These are phyloP conservation scores for Elsinoe batatas DNA, from an alignment of 2,329 filamentous ascomycete species.

Conservation along the genomic window DNA sequence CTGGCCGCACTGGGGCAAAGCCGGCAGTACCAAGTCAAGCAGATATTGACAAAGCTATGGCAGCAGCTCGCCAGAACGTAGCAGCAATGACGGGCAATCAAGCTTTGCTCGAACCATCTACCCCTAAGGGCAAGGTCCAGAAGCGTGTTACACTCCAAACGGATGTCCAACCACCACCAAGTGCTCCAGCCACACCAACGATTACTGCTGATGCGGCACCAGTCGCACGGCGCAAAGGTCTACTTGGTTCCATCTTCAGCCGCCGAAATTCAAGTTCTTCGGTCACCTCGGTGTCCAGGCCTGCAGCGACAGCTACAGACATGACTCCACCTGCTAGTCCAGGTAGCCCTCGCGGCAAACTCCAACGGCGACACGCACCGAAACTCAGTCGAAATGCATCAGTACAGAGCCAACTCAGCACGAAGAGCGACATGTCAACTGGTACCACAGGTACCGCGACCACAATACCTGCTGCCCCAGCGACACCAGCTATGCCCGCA, in stretches of 20 bases:
- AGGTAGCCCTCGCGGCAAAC: conserved; percentile 27
- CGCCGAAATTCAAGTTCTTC: conserved; percentile 23
- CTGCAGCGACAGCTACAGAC: conserved; percentile 14
- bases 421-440: neutral
- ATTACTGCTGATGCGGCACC: conserved; percentile 1
- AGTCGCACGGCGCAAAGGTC: conserved; percentile 21
- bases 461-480: too few species aligned
- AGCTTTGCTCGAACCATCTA: conserved; percentile 14
- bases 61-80: conserved; percentile 24
- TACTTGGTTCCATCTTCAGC: conserved; percentile 29
- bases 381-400: conserved; percentile 17
- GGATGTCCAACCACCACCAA: neutral
- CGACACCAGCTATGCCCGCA: neutral
- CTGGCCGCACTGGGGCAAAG: conserved; percentile 36
- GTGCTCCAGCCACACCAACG: neutral
- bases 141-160: conserved; percentile 16
- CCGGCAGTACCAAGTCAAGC: conserved; percentile 25
- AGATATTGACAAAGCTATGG: conserved; percentile 31
- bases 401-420: conserved; percentile 1
- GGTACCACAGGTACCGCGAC: neutral
- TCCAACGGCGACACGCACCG: conserved; percentile 38
- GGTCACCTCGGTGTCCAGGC: conserved; percentile 16
- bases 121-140: conserved; percentile 20
- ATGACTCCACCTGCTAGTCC: conserved; percentile 19
- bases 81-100: conserved; percentile 21